Evolutionary conservation across 2,329 filamentous ascomycete species (phyloP).

Genomic region (Myriangium duriaei): DNA sequence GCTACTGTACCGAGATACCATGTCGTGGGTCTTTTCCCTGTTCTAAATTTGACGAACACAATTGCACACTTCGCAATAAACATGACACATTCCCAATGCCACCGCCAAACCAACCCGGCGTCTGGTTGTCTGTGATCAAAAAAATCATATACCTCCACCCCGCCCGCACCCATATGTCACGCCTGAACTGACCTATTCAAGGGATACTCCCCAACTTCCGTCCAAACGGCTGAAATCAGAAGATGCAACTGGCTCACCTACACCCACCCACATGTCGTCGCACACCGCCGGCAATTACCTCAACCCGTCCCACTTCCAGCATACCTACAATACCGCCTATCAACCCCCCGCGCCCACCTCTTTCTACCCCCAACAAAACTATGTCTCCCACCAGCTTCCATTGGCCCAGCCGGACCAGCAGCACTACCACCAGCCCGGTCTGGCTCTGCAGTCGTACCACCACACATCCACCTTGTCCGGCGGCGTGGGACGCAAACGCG

Average conservation of each 20-base stretch:
- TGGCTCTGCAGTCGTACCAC: slow-evolving; percentile 6
- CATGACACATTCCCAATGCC: too few species aligned
- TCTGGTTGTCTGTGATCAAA: too few species aligned
- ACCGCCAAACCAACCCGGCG: too few species aligned
- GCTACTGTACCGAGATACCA: slow-evolving; percentile 10
- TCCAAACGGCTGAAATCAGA: slow-evolving; percentile 8
- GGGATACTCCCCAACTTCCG: slow-evolving; percentile 8
- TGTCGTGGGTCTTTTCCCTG: slow-evolving; percentile 12
- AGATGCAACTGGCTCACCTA: slow-evolving; percentile 6
- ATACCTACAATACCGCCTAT: slow-evolving; percentile 3
- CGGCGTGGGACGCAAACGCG: slow-evolving; percentile 2
- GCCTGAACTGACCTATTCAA: neutral
- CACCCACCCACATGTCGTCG: slow-evolving; percentile 8
- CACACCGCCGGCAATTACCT: slow-evolving; percentile 2
- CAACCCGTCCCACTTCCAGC: neutral
- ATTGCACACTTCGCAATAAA: too few species aligned
- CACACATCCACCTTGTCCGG: slow-evolving; percentile 2
- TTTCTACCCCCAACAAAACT: slow-evolving; percentile 6
- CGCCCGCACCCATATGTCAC: too few species aligned
- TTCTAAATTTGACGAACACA: slow-evolving; percentile 1
- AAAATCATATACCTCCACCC: too few species aligned
- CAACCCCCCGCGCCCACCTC: neutral
- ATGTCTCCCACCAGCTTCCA: slow-evolving; percentile 5
- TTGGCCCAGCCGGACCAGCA: slow-evolving; percentile 1
- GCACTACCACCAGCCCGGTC: slow-evolving; percentile 3